Percentiles rank a stretch among this genome's conserved stretches.
phyloP scores from a whole-genome alignment of 1,284 basidiomycete species.

The Microbotryomycetes sp. region DNA sequence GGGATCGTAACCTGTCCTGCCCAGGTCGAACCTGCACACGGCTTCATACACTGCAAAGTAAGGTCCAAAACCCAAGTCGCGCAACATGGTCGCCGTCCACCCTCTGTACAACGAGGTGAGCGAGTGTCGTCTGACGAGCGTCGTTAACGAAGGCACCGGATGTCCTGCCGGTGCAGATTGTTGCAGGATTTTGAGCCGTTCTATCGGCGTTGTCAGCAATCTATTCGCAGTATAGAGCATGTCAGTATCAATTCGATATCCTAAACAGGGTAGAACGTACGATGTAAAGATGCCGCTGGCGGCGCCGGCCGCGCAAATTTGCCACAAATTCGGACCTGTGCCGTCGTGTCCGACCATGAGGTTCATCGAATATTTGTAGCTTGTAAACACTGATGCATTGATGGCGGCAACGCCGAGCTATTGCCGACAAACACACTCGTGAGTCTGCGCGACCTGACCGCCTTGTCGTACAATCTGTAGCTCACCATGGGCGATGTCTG shows the following conservation, averaged over 20 bases:
- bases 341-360: slow-evolving; percentile 50
- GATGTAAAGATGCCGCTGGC: slow-evolving; percentile 67
- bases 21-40: slow-evolving; percentile 51
- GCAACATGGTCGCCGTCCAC: slow-evolving; percentile 57
- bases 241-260: background rate
- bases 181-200: slow-evolving; percentile 79
- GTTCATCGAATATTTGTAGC: slow-evolving; percentile 62
- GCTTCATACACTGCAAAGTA: slow-evolving; percentile 81
- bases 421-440: too few species aligned
- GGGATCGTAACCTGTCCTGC: slow-evolving; percentile 1
- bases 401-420: slow-evolving; percentile 61
- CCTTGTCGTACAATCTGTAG: slow-evolving; percentile 11
- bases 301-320: slow-evolving; percentile 66
- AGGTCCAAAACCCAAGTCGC: slow-evolving; percentile 71
- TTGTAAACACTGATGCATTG: slow-evolving; percentile 67
- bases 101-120: slow-evolving; percentile 69
- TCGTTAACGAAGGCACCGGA: slow-evolving; percentile 48
- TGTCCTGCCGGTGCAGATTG: slow-evolving; percentile 45
- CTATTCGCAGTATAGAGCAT: slow-evolving; percentile 42
- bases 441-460: too few species aligned
- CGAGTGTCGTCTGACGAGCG: slow-evolving; percentile 53
- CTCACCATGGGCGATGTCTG: slow-evolving; percentile 57
- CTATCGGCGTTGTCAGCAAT: slow-evolving; percentile 67
- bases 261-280: slow-evolving; percentile 41
- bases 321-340: slow-evolving; percentile 53